Base-by-base conservation (phyloP, 2,329 filamentous ascomycete species). In the Ophiosphaerella herpotricha region DNA sequence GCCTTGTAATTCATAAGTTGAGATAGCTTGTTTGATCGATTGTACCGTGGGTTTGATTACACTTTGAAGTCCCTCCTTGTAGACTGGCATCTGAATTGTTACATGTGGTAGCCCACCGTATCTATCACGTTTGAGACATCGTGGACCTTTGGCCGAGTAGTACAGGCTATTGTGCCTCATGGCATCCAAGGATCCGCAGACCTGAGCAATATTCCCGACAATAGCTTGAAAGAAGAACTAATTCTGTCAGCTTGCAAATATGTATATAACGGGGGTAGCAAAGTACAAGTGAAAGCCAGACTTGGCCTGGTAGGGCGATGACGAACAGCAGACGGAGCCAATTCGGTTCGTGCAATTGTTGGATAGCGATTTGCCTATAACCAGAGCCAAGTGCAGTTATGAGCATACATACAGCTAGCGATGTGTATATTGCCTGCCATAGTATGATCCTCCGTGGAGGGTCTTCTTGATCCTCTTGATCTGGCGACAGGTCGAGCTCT, bases 31-130 rank as follows among this genome's bases (percentile, higher is more conserved):
- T 75, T 91, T 91, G 74, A 92, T 82, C 2, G 88, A 91, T 64
- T 85, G 85, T 63, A 92, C 83, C 0, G 89, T 93, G 7, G 89
- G 89, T 16, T 80, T 82, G 63, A 92, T 91, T 71, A 95, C 90
- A 54, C 79, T 84, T 32, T 77, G 76, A 2, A 95, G 80, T 57
- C 90, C 89, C 71, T 95, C 90, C 72, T 93, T 94, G 77, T 94
- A 95, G 0, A 95, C 89, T 4, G 90, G 90, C 70, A 89, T 92
- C 67, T 96, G 90, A 36, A 95, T 88, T 3, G 77, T 80, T 56
- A 90, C 80, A 66, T 90, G 89, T 2, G 88, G 88, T 13, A 92
- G 78, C 67, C 74, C 76, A 73, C 40, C 88, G 79, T 51, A 54
- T 4, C 50, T 55, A 43, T 67, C 61, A 16, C 82, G 81, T 1